Percentiles rank a stretch among this genome's conserved stretches.
Evolutionary conservation across 176 grass and related monocot genomes (phyloP).

Genomic region (Microstegium vimineum): DNA sequence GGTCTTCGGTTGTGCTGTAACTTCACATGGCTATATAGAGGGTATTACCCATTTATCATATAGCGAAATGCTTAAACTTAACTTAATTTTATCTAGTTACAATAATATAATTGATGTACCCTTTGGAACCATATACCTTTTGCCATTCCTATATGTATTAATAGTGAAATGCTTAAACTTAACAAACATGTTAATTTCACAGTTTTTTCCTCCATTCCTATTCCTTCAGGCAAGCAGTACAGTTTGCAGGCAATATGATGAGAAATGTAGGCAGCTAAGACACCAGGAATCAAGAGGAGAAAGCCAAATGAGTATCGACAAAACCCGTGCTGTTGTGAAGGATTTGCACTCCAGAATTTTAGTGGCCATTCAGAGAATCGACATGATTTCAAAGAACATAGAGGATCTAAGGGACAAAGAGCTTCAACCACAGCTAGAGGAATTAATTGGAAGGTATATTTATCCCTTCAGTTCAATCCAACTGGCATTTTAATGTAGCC

Average conservation of each 20-base stretch:
- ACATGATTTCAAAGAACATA: slow-evolving; percentile 89
- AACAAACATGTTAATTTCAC: neutral
- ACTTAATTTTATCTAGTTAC: neutral
- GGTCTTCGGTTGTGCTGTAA: neutral
- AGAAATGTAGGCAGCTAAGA: slow-evolving; percentile 70
- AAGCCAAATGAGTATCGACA: slow-evolving; percentile 67
- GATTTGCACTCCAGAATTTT: slow-evolving; percentile 91
- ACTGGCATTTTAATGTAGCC: neutral
- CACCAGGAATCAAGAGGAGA: slow-evolving; percentile 84
- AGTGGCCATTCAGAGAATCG: slow-evolving; percentile 91
- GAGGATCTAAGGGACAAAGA: slow-evolving; percentile 98
- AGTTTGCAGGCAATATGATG: slow-evolving; percentile 83
- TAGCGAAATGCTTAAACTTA: neutral
- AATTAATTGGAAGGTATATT: slow-evolving; percentile 93
- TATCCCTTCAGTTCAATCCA: slow-evolving; percentile 24
- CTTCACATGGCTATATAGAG: neutral
- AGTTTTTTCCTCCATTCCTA: neutral
- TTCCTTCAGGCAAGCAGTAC: slow-evolving; percentile 67
- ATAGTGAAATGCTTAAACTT: too few relatives aligned
- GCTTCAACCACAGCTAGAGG: slow-evolving; percentile 96
- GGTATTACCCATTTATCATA: neutral
- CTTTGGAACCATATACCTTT: neutral
- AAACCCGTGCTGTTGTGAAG: slow-evolving; percentile 83
- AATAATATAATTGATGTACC: neutral
- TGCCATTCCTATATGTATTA: too few relatives aligned